Evolutionary conservation across 2,329 filamentous ascomycete genomes (phyloP).

Genomic region (Penicillium aurantiogriseum): DNA sequence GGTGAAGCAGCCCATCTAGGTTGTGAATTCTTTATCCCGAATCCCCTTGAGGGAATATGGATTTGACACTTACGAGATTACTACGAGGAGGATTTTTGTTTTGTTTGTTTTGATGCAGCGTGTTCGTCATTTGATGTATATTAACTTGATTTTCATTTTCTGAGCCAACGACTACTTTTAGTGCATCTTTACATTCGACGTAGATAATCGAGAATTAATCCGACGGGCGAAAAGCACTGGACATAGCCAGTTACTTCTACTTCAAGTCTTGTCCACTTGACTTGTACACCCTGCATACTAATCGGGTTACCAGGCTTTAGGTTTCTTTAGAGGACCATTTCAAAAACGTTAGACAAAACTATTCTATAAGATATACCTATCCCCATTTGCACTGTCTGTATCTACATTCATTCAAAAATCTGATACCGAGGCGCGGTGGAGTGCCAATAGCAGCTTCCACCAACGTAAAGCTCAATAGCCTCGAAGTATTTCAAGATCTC

Average conservation of each 20-base stretch:
- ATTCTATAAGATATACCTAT: not conserved
- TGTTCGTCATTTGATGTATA: not conserved
- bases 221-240: not conserved
- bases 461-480: conserved; percentile 6
- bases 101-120: not conserved
- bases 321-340: not conserved
- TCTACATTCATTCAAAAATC: not conserved
- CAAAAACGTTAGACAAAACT: not conserved
- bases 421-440: conserved; percentile 3
- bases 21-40: conserved; percentile 74
- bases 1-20: conserved; percentile 67
- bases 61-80: conserved; percentile 25
- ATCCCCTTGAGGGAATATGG: conserved; percentile 59
- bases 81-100: not conserved
- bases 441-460: conserved; percentile 6
- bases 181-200: not conserved
- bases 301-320: not conserved
- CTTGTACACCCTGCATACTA: not conserved
- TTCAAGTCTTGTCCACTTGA: not conserved
- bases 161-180: not conserved
- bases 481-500: conserved; percentile 4
- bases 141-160: not conserved
- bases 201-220: too few species aligned
- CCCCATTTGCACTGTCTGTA: not conserved
- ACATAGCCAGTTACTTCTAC: not conserved